Conservation (phyloP, 2,329 filamentous ascomycete species). For the Aspergillus tamarii region DNA sequence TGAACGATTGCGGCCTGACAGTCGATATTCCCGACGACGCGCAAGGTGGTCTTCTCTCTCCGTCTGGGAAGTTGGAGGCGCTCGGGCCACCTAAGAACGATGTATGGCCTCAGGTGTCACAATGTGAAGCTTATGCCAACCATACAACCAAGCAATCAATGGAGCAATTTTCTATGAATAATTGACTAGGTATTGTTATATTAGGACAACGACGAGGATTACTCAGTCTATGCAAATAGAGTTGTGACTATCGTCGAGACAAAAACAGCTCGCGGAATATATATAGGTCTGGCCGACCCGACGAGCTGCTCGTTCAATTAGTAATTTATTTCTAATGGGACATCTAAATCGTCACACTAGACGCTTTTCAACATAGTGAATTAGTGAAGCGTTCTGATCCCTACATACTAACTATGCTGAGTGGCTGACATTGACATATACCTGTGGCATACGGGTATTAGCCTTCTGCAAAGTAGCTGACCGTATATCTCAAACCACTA, state of each 20-base stretch:
- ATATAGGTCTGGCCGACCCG: too few relatives aligned
- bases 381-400: background rate
- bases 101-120: conserved; percentile 7
- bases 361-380: background rate
- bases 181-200: background rate
- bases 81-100: conserved; percentile 35
- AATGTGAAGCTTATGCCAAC: background rate
- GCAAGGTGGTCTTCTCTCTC: conserved; percentile 37
- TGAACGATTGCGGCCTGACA: conserved; percentile 15
- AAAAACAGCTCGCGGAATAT: too few relatives aligned
- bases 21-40: conserved; percentile 26
- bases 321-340: background rate
- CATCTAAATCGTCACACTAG: background rate
- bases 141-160: background rate
- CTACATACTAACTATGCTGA: too few relatives aligned
- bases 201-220: background rate
- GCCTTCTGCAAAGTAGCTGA: too few relatives aligned
- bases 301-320: background rate
- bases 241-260: too few relatives aligned
- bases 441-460: too few relatives aligned
- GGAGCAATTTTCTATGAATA: background rate
- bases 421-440: too few relatives aligned
- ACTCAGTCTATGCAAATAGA: background rate
- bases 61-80: conserved; percentile 31
- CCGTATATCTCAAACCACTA: too few relatives aligned